These are phyloP conservation scores for Gaeumannomyces sp. DNA, from an alignment of 2,329 filamentous ascomycete genomes.

Conservation along the genomic window DNA sequence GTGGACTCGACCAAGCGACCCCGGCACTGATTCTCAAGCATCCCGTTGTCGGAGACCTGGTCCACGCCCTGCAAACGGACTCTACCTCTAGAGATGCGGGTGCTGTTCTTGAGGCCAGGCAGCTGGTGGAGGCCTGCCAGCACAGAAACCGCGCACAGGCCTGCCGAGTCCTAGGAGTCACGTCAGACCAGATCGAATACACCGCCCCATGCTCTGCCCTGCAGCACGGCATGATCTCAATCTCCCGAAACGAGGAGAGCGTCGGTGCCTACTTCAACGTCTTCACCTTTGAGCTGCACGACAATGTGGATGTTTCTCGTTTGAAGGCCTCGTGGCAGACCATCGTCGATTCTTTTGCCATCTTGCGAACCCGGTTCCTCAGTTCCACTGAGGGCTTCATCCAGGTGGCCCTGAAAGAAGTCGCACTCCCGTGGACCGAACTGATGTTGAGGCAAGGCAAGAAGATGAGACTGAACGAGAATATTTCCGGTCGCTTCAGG, in stretches of 20 bases:
- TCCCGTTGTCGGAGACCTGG: conserved; percentile 43
- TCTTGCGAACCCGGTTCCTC: conserved; percentile 69
- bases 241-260: conserved; percentile 50
- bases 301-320: conserved; percentile 33
- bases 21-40: conserved; percentile 64
- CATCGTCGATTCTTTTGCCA: conserved; percentile 46
- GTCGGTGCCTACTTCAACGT: conserved; percentile 67
- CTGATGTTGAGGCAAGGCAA: conserved; percentile 19
- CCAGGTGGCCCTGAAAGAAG: conserved; percentile 57
- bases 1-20: conserved; percentile 54
- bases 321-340: conserved; percentile 53
- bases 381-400: conserved; percentile 69
- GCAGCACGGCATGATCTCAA: conserved; percentile 79
- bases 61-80: conserved; percentile 26
- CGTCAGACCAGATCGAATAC: conserved; percentile 54
- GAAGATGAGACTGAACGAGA: conserved; percentile 23
- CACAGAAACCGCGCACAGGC: conserved; percentile 52
- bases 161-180: conserved; percentile 45
- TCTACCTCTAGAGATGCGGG: conserved; percentile 12
- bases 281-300: conserved; percentile 55
- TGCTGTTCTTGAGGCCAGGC: conserved; percentile 43
- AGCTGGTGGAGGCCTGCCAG: conserved; percentile 56
- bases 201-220: conserved; percentile 79
- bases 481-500: conserved; percentile 5
- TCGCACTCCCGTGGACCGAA: conserved; percentile 38